These are phyloP conservation scores for Podila clonocystis DNA, from an alignment of 192 early-diverging fungal genomes.

Conservation along the genomic window DNA sequence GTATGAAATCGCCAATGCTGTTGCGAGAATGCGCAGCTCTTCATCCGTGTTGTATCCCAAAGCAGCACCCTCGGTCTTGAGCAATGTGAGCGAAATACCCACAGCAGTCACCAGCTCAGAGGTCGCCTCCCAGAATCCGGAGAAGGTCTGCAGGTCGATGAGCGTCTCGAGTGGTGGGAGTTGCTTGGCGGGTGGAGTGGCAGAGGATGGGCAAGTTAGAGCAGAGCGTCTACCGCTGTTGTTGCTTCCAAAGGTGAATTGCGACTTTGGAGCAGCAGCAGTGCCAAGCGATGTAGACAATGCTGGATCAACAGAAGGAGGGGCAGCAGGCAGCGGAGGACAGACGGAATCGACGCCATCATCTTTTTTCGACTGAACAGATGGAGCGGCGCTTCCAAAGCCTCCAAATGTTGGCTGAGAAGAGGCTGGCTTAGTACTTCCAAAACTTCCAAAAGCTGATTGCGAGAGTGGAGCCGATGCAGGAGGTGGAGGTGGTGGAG, in stretches of 20 bases:
- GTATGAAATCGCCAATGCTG: conserved; percentile 20
- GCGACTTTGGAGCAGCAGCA: conserved; percentile 7
- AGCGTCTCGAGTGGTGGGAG: conserved; percentile 13
- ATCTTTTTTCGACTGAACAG: conserved; percentile 3
- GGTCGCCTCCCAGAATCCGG: conserved; percentile 18
- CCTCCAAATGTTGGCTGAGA: too few species aligned
- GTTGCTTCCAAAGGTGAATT: conserved; percentile 3
- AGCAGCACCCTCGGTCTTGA: conserved; percentile 10
- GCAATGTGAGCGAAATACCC: conserved; percentile 10
- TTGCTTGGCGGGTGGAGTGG: conserved; percentile 5
- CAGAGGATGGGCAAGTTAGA: not conserved
- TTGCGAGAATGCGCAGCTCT: conserved; percentile 14
- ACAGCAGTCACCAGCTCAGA: conserved; percentile 3
- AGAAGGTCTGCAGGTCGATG: conserved; percentile 25
- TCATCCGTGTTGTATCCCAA: conserved; percentile 13
- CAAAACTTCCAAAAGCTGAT: too few species aligned
- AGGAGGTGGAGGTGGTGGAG: too few species aligned
- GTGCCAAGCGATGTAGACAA: not conserved
- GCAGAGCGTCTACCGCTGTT: not conserved
- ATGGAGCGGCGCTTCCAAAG: too few species aligned
- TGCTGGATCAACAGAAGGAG: not conserved
- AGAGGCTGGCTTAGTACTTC: too few species aligned
- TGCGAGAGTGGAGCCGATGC: too few species aligned
- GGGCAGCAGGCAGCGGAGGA: not conserved
- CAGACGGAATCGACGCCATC: conserved; percentile 6